Evolutionary conservation across 2,329 filamentous ascomycete genomes (phyloP), one percentile per base, ranked within the genome.

Genomic region (Aspergillus uvarum): DNA sequence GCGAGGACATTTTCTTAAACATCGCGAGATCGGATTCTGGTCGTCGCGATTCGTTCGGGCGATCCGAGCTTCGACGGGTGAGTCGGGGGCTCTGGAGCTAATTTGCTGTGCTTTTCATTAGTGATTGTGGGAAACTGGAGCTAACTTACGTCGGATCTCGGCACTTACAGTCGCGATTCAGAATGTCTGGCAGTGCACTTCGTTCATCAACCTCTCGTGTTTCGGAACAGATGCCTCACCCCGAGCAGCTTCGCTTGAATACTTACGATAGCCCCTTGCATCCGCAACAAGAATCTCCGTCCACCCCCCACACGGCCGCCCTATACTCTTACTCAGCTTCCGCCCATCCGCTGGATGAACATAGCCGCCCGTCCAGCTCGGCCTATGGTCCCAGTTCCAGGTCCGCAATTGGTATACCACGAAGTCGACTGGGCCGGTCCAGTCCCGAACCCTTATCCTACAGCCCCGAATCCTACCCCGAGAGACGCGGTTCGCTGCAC

Each of bases 1-100:
- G 74, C 60, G 78, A 80, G 55, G 79, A 81, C 68, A 65, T 81
- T 29, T 81, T 80, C 62, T 65, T 81, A 56, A 80, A 81, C 61
- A 80, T 81, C 59, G 79, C 79, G 11, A 74, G 75, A 63, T 71
- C 75, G 5, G 77, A 77, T 55, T 75, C 74, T 6, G 67, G 58
- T 47, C 74, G 73, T 60, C 75, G 74, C 52, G 72, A 75, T 54
- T 76, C 76, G 19, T 50, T 75, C 24, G 68, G 70, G 42, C 74
- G 71, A 50, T 72, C 74, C n/a, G 76, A 77, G 57, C 71, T 76
- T 42, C 71, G 74, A 67, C 68, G 75, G 58, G 75, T 77, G 65
- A 76, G 74, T 71, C 6, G 6, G 24, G 53, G 14, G 38, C 51
- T 16, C 44, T 52, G 24, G 24, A 51, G 19, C 26, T 19, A 29